Evolutionary conservation across 108 stramenopile species (phyloP), one percentile per base, ranked within the genome.

Genomic region (Discostella stelligeroides): DNA sequence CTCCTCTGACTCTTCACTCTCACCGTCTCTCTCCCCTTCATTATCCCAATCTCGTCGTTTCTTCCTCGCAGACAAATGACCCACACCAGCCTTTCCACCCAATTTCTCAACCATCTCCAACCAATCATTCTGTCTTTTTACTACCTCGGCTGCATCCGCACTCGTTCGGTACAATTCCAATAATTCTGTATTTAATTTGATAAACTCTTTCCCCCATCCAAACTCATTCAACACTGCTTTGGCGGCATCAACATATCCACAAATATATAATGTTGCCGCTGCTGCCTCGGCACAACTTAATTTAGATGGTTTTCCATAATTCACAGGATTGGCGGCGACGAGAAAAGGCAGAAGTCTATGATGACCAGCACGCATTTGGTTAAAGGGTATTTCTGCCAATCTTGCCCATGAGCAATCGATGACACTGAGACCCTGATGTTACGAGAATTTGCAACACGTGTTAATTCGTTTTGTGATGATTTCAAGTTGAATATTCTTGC

Each of bases 401-500:
- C 97, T 73, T 0, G 95, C 95, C 99, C 99, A 99, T 0, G 96
- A 97, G 71, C 99, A 99, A 78, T 99, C 97, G 49, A 99, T 98
- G 30, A 97, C 94, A 39, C 91, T 88, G 39, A 98, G 69, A 46
- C 98, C 98, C 72, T 73, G 23, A 39, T 42, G 14, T 5, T 34
- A 25, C 34, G 34, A 34, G 34, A 3, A 34, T 3, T 34, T 34
- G 34, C 34, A 34, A 3, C 34, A 6, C 34, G 6, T n/a, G n/a
- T 34, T 5, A 34, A 34, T 5, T 34, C 8, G 46, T 8, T 47
- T 47, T 47, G 10, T 4, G 3, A 6, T 6, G 34, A 34, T 34
- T 34, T 3, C 34, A 34, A 34, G 6, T 34, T n/a, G n/a, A 34
- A 34, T 34, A 34, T 34, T 5, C 34, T 34, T 6, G 15, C 45